Conservation (phyloP, 257 asterid species). For the Ehretia macrophylla region DNA sequence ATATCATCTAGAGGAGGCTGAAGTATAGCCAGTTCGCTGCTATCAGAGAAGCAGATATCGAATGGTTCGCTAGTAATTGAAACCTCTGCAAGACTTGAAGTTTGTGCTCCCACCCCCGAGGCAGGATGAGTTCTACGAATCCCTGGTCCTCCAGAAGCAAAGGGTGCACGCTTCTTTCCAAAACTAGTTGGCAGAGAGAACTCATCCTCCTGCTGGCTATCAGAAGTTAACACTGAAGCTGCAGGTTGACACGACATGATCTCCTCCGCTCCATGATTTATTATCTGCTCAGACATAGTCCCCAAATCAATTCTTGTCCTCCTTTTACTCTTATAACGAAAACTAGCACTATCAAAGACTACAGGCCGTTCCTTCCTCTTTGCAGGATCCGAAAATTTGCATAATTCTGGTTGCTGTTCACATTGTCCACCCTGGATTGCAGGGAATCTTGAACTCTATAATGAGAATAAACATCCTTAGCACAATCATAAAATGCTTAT, state of each 20-base stretch:
- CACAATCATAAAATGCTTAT: background rate
- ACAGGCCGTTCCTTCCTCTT: constrained; percentile 24
- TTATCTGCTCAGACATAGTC: constrained; percentile 9
- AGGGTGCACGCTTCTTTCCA: constrained; percentile 14
- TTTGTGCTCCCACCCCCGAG: constrained; percentile 3
- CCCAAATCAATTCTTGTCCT: constrained; percentile 25
- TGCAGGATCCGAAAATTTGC: background rate
- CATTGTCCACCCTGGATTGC: background rate
- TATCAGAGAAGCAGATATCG: constrained; percentile 43
- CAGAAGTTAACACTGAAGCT: constrained; percentile 7
- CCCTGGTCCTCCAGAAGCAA: constrained; percentile 9
- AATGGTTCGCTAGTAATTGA: constrained; percentile 21
- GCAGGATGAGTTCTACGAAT: constrained; percentile 5
- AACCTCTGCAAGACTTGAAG: background rate
- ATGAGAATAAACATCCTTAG: background rate
- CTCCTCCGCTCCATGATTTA: constrained; percentile 3
- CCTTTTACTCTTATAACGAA: constrained; percentile 17
- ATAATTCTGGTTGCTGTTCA: background rate
- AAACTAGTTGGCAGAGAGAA: constrained; percentile 20
- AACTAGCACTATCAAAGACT: constrained; percentile 12
- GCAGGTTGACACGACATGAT: background rate
- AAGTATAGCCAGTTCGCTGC: background rate
- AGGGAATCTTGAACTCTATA: background rate
- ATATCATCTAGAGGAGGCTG: background rate
- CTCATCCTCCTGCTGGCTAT: background rate